Conservation (phyloP, 2,329 filamentous ascomycete species). For the Pseudogymnoascus sp. region DNA sequence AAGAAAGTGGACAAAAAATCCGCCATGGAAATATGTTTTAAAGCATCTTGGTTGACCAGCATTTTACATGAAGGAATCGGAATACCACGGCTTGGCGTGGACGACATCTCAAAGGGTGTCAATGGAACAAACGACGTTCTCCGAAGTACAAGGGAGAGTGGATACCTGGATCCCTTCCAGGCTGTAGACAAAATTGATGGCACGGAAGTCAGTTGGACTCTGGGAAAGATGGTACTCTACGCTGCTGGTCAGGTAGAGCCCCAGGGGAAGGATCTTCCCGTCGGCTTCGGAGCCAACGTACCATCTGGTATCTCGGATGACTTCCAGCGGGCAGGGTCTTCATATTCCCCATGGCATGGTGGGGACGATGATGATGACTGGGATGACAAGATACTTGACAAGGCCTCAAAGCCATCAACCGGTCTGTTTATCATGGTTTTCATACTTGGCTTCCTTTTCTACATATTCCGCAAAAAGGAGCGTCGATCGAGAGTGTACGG, state of each 20-base stretch:
- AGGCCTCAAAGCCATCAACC: conserved; percentile 59
- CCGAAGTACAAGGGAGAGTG: conserved; percentile 57
- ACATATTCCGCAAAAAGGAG: conserved; percentile 72
- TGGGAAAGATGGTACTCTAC: conserved; percentile 94
- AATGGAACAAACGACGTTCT: conserved; percentile 51
- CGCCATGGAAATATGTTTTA: conserved; percentile 88
- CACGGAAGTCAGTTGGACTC: conserved; percentile 91
- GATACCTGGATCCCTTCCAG: conserved; percentile 78
- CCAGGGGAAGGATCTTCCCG: conserved; percentile 54
- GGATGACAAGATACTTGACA: conserved; percentile 54
- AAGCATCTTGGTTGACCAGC: conserved; percentile 96
- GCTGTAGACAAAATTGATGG: conserved; percentile 87
- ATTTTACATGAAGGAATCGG: conserved; percentile 94
- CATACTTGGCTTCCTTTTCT: conserved; percentile 59
- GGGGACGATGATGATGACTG: conserved; percentile 49
- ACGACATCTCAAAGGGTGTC: conserved; percentile 42
- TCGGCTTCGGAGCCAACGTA: conserved; percentile 89
- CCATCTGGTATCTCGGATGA: conserved; percentile 53
- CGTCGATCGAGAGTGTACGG: conserved; percentile 55
- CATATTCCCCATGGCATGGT: conserved; percentile 22
- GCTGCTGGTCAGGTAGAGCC: conserved; percentile 80
- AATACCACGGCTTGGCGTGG: conserved; percentile 75
- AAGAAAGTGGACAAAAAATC: conserved; percentile 65
- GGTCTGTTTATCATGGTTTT: conserved; percentile 71
- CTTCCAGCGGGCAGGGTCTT: conserved; percentile 74